A percentile compares a stretch with the other conserved stretches of the same genome.
phyloP scores from a whole-genome alignment of 1,139 yeast species.

The Yarrowia galli region DNA sequence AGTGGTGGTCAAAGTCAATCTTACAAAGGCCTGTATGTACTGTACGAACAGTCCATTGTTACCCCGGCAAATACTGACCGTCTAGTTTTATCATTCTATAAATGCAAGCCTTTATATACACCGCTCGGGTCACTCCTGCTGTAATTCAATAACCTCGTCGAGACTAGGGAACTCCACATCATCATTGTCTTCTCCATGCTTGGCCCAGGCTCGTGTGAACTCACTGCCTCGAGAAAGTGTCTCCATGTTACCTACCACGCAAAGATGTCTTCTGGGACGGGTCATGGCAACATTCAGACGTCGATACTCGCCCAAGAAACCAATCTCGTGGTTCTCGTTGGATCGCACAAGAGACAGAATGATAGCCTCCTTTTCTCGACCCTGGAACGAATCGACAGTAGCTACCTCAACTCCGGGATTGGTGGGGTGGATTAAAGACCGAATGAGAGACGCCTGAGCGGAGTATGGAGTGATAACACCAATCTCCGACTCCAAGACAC shows the following conservation, averaged over 20 bases:
- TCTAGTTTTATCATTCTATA: no score
- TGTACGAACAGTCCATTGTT: no score
- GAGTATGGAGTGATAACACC: constrained; percentile 90
- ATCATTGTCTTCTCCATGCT: constrained; percentile 70
- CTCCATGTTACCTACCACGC: constrained; percentile 83
- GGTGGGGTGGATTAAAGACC: constrained; percentile 53
- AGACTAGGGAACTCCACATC: constrained; percentile 74
- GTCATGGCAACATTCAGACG: constrained; percentile 88
- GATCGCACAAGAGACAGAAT: constrained; percentile 83
- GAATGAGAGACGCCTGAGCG: constrained; percentile 77
- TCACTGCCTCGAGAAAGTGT: constrained; percentile 61
- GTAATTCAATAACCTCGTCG: constrained; percentile 44
- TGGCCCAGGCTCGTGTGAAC: constrained; percentile 71
- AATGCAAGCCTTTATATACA: no score
- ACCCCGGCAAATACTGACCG: no score
- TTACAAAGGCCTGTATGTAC: no score
- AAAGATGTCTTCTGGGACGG: constrained; percentile 83
- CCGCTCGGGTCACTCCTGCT: not conserved
- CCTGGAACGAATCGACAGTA: constrained; percentile 92
- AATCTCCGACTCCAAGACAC: constrained; percentile 56
- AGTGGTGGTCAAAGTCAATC: no score
- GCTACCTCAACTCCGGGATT: constrained; percentile 76
- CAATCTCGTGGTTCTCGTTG: constrained; percentile 69
- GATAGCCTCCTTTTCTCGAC: constrained; percentile 87
- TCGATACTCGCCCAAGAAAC: constrained; percentile 74